phyloP scores from a whole-genome alignment of 805 yeast species.

The Clavispora santaluciae region DNA sequence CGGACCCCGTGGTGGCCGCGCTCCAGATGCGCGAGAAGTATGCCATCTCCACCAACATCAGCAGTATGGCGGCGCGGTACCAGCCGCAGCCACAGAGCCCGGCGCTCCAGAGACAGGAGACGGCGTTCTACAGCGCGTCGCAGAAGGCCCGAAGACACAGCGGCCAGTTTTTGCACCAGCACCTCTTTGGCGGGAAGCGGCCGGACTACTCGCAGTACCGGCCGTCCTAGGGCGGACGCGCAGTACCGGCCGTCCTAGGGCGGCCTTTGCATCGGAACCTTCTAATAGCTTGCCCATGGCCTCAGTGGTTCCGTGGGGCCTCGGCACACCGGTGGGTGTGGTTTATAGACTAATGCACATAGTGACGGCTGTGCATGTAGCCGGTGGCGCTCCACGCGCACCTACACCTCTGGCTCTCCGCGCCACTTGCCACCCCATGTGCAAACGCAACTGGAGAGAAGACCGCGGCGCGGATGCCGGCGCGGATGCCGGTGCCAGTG shows the following conservation, averaged over 20 bases:
- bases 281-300: background rate
- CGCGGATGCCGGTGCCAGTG: too few relatives aligned
- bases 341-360: background rate
- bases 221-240: constrained; percentile 9
- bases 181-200: constrained; percentile 15
- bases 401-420: background rate
- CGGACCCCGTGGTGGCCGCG: constrained; percentile 14
- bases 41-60: background rate
- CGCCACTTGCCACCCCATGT: background rate
- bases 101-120: constrained; percentile 8
- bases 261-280: background rate
- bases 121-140: constrained; percentile 4
- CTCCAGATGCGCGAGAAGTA: constrained; percentile 12
- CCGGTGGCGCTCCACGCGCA: background rate
- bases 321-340: background rate
- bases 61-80: constrained; percentile 7
- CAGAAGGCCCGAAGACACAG: constrained; percentile 11
- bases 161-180: constrained; percentile 16
- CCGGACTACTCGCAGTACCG: constrained; percentile 16
- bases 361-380: background rate
- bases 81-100: constrained; percentile 3
- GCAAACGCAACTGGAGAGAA: background rate
- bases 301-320: background rate
- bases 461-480: too few relatives aligned
- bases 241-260: constrained; percentile 13